These are phyloP conservation scores for Backusella morwellensis DNA, from an alignment of 192 early-diverging fungal genomes.

Conservation along the genomic window DNA sequence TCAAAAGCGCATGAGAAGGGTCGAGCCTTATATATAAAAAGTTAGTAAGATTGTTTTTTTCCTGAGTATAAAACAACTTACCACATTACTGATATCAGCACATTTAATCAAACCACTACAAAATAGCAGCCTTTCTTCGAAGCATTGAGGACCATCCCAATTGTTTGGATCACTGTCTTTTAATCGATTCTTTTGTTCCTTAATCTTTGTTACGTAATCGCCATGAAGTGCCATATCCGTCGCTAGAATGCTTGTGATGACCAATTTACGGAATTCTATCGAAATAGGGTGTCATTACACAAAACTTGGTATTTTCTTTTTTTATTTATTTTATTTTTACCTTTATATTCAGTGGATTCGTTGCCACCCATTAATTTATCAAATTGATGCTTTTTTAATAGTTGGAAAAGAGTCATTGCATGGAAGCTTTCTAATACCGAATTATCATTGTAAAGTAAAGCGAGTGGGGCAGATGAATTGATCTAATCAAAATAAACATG, in stretches of 20 bases:
- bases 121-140: slow-evolving; percentile 62
- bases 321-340: slow-evolving; percentile 19
- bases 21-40: slow-evolving; percentile 43
- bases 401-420: slow-evolving; percentile 67
- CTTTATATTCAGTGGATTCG: slow-evolving; percentile 19
- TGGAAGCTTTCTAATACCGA: slow-evolving; percentile 98
- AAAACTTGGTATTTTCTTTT: not conserved
- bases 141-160: slow-evolving; percentile 37
- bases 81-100: slow-evolving; percentile 78
- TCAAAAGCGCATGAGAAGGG: slow-evolving; percentile 65
- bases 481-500: slow-evolving; percentile 35
- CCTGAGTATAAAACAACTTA: slow-evolving; percentile 26
- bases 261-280: slow-evolving; percentile 69
- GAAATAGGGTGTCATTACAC: not conserved
- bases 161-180: slow-evolving; percentile 20
- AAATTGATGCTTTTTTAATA: slow-evolving; percentile 61
- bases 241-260: slow-evolving; percentile 74
- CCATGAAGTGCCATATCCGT: slow-evolving; percentile 83
- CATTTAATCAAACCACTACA: slow-evolving; percentile 78
- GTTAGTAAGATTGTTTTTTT: not conserved
- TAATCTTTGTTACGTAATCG: slow-evolving; percentile 75
- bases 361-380: slow-evolving; percentile 31
- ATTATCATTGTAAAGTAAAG: slow-evolving; percentile 89
- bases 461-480: slow-evolving; percentile 75
- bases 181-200: slow-evolving; percentile 59